A percentile compares a stretch with the other conserved stretches of the same genome.
Conservation (phyloP, 495 filamentous ascomycete species). For the Hypoxylon crocopeplum region DNA sequence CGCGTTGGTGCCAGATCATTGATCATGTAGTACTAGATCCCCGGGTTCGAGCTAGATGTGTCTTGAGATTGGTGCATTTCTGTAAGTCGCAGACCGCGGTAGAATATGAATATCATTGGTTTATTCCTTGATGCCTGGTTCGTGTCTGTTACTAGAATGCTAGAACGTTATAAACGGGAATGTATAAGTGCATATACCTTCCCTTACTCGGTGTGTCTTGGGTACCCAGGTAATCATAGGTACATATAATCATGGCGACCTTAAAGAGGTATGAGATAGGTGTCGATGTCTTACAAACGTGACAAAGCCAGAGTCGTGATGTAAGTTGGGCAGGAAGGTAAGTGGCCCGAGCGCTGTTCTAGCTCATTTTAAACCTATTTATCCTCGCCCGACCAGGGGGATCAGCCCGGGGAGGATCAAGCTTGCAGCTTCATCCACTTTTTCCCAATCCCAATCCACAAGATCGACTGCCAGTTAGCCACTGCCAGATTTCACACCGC, state of each 20-base stretch:
- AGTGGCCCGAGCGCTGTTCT: not conserved
- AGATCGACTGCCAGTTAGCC: slow-evolving; percentile 34
- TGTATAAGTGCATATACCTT: too few species aligned
- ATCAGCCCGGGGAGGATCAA: not conserved
- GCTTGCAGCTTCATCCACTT: slow-evolving; percentile 15
- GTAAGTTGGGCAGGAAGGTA: not conserved
- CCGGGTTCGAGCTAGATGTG: slow-evolving; percentile 1
- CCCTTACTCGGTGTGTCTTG: too few species aligned
- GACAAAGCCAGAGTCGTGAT: not conserved
- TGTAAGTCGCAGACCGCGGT: slow-evolving; percentile 22
- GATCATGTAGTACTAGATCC: not conserved
- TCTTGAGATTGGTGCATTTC: slow-evolving; percentile 3
- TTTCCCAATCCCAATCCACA: slow-evolving; percentile 19
- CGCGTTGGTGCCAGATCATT: slow-evolving; percentile 3
- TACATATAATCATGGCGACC: too few species aligned
- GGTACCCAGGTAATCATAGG: too few species aligned
- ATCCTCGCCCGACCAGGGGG: too few species aligned
- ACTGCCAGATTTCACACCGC: slow-evolving; percentile 38
- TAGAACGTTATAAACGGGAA: too few species aligned
- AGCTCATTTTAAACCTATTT: not conserved
- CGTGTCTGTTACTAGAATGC: too few species aligned
- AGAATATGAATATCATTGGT: slow-evolving; percentile 11
- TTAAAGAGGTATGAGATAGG: too few species aligned
- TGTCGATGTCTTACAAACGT: too few species aligned
- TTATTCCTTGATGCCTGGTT: too few species aligned